Evolutionary conservation across 768 basidiomycete genomes (phyloP), one percentile per base, ranked within the genome.

Genomic region (Tylopilus sp.): DNA sequence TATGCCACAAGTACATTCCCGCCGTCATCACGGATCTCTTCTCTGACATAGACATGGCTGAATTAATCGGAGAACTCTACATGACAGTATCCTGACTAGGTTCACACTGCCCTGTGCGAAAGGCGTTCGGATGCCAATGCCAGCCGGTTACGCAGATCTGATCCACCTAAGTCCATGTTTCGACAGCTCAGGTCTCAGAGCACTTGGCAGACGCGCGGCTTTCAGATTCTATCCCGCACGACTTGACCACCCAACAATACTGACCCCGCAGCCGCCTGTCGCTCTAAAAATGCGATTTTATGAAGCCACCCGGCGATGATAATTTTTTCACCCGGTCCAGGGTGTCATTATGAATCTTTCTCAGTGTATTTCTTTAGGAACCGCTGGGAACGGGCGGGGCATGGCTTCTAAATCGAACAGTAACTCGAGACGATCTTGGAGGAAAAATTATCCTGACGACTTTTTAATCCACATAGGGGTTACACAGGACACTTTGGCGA

Each of bases 31-130:
- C 44, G 44, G 31, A 44, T 33, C 44, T 28, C 20, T 31, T 18
- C 21, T 48, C 48, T 57, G 26, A 62, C 40, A 46, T 50, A 57
- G 55, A 51, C 48, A 4, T 41, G 41, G 40, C 30, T 49, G 39
- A 51, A 44, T 39, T 41, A 7, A 33, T 46, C 40, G 39, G 49
- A 47, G 44, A 50, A 43, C 17, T 33, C 21, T 52, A 40, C 31
- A 43, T 48, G 36, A 49, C 23, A 40, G 36, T 31, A 40, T 44
- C 23, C 11, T 33, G 28, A 15, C 30, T 28, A 45, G 21, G 38
- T 49, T 48, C 46, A 44, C 52, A 51, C 41, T 52, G 38, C 43
- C 56, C 26, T 54, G 48, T 50, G 48, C 30, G 52, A 50, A 54
- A 41, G 36, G 30, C 43, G 35, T 40, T 22, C n/a, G 18, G 35